Percentiles rank a stretch among this genome's conserved stretches.
These are phyloP conservation scores for Penicillium sp. DNA, from an alignment of 2,329 filamentous ascomycete genomes.

Conservation along the genomic window DNA sequence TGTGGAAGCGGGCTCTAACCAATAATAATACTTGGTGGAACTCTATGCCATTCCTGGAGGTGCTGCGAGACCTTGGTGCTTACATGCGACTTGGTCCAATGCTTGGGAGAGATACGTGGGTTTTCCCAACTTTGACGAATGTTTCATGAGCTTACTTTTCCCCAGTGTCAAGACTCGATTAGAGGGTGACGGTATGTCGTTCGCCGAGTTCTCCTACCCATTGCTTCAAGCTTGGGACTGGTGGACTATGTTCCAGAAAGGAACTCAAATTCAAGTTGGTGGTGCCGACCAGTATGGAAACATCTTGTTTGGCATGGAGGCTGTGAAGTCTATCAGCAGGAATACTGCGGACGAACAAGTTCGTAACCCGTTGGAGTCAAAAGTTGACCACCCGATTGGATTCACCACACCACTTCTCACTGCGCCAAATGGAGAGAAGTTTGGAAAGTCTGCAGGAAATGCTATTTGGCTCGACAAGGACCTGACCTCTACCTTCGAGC, in stretches of 20 bases:
- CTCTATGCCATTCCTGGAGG: constrained; percentile 68
- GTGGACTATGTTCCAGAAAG: constrained; percentile 77
- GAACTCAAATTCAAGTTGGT: constrained; percentile 83
- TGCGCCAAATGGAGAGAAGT: constrained; percentile 81
- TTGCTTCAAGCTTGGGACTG: constrained; percentile 96
- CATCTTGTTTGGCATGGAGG: constrained; percentile 85
- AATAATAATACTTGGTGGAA: constrained; percentile 89
- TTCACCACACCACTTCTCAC: constrained; percentile 91
- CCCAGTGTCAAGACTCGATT: constrained; percentile 77
- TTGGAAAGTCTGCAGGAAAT: constrained; percentile 93
- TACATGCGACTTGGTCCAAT: constrained; percentile 79
- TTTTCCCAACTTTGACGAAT: constrained; percentile 24
- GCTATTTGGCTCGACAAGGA: constrained; percentile 87
- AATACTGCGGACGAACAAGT: constrained; percentile 40
- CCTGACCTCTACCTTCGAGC: constrained; percentile 78
- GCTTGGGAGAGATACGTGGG: constrained; percentile 84
- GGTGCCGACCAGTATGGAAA: constrained; percentile 97
- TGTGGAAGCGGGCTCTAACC: constrained; percentile 66
- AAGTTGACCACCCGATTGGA: constrained; percentile 64
- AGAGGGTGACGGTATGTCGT: constrained; percentile 87
- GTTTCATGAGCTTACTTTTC: not conserved
- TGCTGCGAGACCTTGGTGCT: constrained; percentile 72
- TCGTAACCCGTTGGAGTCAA: constrained; percentile 37
- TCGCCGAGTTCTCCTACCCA: constrained; percentile 91
- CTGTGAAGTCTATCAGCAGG: constrained; percentile 72